Evolutionary conservation across 2,329 filamentous ascomycete species (phyloP), one percentile per base, ranked within the genome.

Genomic region (Penicillium sp.): DNA sequence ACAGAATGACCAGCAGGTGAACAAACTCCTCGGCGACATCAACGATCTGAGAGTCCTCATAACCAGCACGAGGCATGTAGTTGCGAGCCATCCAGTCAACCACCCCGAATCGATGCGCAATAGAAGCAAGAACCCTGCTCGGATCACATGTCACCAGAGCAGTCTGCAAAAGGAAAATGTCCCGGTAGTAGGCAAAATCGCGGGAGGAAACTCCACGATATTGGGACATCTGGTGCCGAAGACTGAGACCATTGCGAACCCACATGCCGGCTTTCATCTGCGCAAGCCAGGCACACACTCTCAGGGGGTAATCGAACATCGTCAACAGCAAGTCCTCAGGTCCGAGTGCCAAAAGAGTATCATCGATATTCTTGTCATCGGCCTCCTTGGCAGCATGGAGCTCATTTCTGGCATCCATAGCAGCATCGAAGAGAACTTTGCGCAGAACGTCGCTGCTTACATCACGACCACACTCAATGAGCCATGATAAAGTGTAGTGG

Each of bases 181-280:
- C 96, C 57, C 95, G 87, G 67, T 97, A 93, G 68, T 97, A 93
- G 1, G 91, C 92, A 21, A 97, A 90, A 73, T 99, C 95, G 63
- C 95, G 84, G 68, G 96, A 91, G 11, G 87, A 86, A 14, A 97
- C 91, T 42, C 91, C 93, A 16, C 92, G 88, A 72, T 99, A 99
- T 19, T 93, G 95, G 52, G 90, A 90, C 72, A 96, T 95, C 75
- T 99, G 95, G 72, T 99, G 95, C 39, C 93, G 87, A 51, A 99
- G 83, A 67, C 93, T 98, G 70, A 99, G 91, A 2, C 95, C 95
- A 71, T 99, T 99, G 55, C 95, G 87, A 61, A 99, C 93, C 95
- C 96, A 99, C 87, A 98, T 96, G 51, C 92, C 91, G 19, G 93
- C 92, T 74, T 96, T 96, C 87, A 99, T 98, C 78, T 99, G 96